phyloP scores from a whole-genome alignment of 2,329 filamentous ascomycete species.

The Aureobasidium sp. region DNA sequence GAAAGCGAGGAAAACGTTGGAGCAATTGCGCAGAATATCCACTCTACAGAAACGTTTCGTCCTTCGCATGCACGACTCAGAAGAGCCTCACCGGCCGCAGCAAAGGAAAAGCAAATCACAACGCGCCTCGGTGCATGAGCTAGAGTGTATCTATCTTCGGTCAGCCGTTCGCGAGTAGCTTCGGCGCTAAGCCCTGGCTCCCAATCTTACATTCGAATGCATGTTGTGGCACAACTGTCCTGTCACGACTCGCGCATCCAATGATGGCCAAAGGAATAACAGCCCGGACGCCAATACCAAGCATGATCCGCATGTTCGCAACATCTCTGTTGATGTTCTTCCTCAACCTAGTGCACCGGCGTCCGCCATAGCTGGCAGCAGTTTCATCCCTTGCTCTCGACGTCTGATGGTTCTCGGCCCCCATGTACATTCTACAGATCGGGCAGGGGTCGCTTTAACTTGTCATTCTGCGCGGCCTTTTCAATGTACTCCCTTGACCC shows the following conservation, averaged over 20 bases:
- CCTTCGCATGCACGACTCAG: constrained; percentile 5
- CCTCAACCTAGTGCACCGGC: constrained; percentile 16
- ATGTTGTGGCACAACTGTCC: constrained; percentile 15
- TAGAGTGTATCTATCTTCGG: constrained; percentile 13
- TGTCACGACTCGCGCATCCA: constrained; percentile 16
- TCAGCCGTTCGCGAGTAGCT: constrained; percentile 15
- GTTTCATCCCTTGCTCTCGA: constrained; percentile 30
- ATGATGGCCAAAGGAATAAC: background rate
- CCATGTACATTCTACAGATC: constrained; percentile 9
- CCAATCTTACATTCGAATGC: constrained; percentile 9
- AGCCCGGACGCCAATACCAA: constrained; percentile 2
- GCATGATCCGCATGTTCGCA: constrained; percentile 9
- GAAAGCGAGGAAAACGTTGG: background rate
- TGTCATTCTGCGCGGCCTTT: constrained; percentile 3
- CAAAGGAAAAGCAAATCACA: constrained; percentile 15
- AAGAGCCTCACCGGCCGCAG: constrained; percentile 11
- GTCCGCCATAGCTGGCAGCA: constrained; percentile 18
- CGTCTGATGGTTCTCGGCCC: constrained; percentile 1
- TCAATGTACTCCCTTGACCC: constrained; percentile 5
- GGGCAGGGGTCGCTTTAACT: background rate
- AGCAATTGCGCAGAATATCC: background rate
- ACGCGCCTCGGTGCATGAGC: constrained; percentile 21
- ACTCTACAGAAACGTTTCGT: background rate
- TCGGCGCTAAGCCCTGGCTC: constrained; percentile 15
- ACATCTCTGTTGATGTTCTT: constrained; percentile 5